phyloP scores from a whole-genome alignment of 805 yeast species.

The Wickerhamiella nectarea region DNA sequence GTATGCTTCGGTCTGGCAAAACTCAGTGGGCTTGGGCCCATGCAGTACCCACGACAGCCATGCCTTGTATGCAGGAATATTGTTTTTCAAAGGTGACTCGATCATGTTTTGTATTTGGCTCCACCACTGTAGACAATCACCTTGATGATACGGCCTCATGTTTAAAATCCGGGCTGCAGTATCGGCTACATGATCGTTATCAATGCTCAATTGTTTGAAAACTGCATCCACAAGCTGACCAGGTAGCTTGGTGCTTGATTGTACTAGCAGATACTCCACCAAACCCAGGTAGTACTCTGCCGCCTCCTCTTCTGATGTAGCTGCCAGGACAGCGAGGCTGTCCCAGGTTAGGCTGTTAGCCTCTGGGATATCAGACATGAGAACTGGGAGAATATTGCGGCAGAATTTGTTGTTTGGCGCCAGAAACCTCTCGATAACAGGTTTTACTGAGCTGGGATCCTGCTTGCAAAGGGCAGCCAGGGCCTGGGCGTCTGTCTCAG shows the following conservation, averaged over 20 bases:
- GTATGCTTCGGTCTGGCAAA: conserved; percentile 24
- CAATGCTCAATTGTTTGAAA: background rate
- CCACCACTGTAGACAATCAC: background rate
- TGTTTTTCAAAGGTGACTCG: background rate
- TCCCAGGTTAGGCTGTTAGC: background rate
- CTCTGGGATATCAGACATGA: background rate
- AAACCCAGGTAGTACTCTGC: background rate
- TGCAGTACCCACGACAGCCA: conserved; percentile 5
- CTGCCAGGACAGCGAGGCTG: background rate
- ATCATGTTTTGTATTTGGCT: background rate
- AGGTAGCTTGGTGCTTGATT: background rate
- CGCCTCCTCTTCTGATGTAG: background rate
- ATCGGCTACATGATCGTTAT: background rate
- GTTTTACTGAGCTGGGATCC: background rate
- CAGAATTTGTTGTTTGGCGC: background rate
- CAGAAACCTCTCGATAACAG: background rate
- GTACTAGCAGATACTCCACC: background rate
- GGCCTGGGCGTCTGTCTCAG: background rate
- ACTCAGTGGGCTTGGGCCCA: background rate
- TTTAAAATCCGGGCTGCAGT: background rate
- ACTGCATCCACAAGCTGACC: background rate
- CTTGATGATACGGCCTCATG: background rate
- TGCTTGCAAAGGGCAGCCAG: background rate
- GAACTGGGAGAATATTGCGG: background rate
- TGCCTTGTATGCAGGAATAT: background rate